Evolutionary conservation across 148 eudicot genomes (phyloP).

Genomic region (Persicaria tinctoria): DNA sequence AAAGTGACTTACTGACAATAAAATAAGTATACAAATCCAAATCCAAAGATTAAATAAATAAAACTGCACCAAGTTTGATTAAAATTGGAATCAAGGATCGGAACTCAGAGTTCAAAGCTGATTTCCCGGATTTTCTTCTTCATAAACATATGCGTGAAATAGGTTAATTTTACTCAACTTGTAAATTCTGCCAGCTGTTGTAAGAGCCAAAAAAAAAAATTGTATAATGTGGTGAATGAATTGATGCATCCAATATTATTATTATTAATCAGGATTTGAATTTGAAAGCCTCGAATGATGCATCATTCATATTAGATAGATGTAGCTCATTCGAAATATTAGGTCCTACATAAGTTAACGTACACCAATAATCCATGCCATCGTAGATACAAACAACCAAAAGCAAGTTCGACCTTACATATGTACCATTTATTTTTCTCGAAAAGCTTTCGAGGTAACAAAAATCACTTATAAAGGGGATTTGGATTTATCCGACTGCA

Average conservation of each 20-base stretch:
- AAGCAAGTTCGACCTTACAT: too few relatives aligned
- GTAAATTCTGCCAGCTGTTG: neutral
- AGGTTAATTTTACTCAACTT: neutral
- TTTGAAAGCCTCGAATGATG: too few relatives aligned
- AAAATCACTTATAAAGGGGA: too few relatives aligned
- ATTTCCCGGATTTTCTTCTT: neutral
- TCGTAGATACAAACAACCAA: too few relatives aligned
- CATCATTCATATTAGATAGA: too few relatives aligned
- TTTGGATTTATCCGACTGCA: too few relatives aligned
- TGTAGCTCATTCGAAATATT: too few relatives aligned
- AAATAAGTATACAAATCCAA: neutral
- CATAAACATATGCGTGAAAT: neutral
- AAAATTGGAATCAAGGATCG: neutral
- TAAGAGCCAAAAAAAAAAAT: neutral
- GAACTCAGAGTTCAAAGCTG: conserved; percentile 3
- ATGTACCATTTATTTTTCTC: too few relatives aligned
- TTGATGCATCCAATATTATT: neutral
- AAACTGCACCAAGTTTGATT: conserved; percentile 1
- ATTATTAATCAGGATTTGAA: neutral
- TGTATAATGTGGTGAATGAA: neutral
- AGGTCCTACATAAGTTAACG: too few relatives aligned
- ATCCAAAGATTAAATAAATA: neutral
- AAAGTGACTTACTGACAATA: neutral
- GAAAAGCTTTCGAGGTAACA: too few relatives aligned
- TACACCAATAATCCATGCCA: too few relatives aligned